Evolutionary conservation across 2,329 filamentous ascomycete species (phyloP), one percentile per base, ranked within the genome.

Genomic region (Fusarium albosuccineum): DNA sequence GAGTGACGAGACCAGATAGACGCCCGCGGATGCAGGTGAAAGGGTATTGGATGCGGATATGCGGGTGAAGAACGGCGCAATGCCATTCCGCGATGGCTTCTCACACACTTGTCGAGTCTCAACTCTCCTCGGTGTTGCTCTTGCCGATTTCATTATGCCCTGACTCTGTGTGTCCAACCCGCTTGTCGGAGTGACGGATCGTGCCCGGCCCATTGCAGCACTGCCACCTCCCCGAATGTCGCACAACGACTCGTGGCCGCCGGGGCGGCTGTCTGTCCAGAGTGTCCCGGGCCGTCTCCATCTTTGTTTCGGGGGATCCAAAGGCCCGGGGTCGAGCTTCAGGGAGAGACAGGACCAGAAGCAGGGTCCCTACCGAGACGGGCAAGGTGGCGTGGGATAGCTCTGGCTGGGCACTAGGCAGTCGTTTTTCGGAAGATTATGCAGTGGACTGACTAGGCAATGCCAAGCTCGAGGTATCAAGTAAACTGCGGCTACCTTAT

Each of bases 341-440:
- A 41, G 53, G 40, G 53, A 46, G 22, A 55, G 52, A 55, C 41
- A 48, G 22, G 36, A 14, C 26, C 52, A 68, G 62, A 49, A 62
- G 40, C 52, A 62, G 57, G 65, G 61, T 53, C 65, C 60, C 49
- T 62, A 66, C 65, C 61, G 48, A 62, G 45, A 58, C 36, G 53
- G 61, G 45, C 30, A 41, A 58, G 65, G 60, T 49, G 49, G 48
- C 61, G 36, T 64, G 33, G 41, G 39, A 48, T 67, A 30, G 46
- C 64, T 70, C 54, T 66, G 55, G 61, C 36, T 62, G 58, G 41
- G 30, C 42, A 49, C 58, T 52, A 66, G 46, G 70, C 65, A 70
- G 57, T 70, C 61, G 37, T 60, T 58, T 66, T 62, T 72, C 62
- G 67, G 70, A 70, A 69, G 41, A 72, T 72, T 72, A 71, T 62